Evolutionary conservation across 2,329 filamentous ascomycete species (phyloP), one percentile per base, ranked within the genome.

Genomic region (Apiospora saccharicola): DNA sequence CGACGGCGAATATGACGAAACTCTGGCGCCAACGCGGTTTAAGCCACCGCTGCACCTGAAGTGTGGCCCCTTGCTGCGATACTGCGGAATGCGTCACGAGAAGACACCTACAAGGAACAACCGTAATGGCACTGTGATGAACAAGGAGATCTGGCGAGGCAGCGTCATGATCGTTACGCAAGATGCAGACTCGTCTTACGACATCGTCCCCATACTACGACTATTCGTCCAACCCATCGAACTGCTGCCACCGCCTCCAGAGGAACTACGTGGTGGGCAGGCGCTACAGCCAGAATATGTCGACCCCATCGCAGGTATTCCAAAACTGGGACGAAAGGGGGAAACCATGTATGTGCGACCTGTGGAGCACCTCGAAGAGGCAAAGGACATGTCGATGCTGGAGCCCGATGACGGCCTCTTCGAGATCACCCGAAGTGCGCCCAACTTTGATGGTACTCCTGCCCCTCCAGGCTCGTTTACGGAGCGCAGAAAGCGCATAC

Each of bases 111-210:
- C 80, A 41, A 80, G 83, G 44, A 82, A 80, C 43, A 80, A 79
- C 71, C 82, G 80, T 70, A 81, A 80, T 76, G 80, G 79, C 75
- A 75, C 78, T 1, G 72, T 79, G 16, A 71, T 79, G 0, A 91
- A 94, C 61, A 89, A 90, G 70, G 94, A 98, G 77, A 91, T 96
- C 26, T 99, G 96, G 96, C 90, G 95, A 80, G 96, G 96, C 6
- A 97, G 91, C 73, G 88, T 98, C 72, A 95, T 99, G 94, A 98
- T 99, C 77, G 95, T 99, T 30, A 98, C 96, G 0, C 88, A 91
- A 70, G 96, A 99, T 79, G 88, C 90, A 1, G 89, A 92, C 53
- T 98, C 96, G 2, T 93, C 92, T 0, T 98, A 98, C 79, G 90
- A 91, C 64, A 91, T 94, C 68, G 89, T 89, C 0, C 96, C 96